Evolutionary conservation across 2,329 filamentous ascomycete species (phyloP), one percentile per base, ranked within the genome.

Genomic region (Hypomyces perniciosus): DNA sequence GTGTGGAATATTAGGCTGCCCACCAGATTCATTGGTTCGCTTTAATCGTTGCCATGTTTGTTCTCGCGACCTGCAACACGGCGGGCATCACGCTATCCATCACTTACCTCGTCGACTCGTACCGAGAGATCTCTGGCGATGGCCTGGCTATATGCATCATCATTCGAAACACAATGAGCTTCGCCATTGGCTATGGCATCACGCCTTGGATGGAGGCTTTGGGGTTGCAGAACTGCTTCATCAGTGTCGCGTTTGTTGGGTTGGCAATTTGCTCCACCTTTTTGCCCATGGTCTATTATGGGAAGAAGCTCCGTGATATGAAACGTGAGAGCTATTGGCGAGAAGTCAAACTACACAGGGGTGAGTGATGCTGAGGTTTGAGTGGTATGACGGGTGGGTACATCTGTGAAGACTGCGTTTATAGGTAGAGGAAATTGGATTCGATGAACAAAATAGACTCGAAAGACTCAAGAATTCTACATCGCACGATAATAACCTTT

Each of bases 241-340:
- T 74, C 35, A 66, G 71, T 8, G 61, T 66, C 3, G 72, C 69
- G 0, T 71, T 72, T 6, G 52, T 72, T 52, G 66, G 64, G 0
- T 55, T 73, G 48, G 66, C 62, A 4, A 66, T 68, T 47, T 65
- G 69, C 26, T 59, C 70, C 35, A 69, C 67, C 10, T 68, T 71
- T 57, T 62, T 78, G 8, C 38, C 71, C 2, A 72, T 80, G 58
- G 69, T 79, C 10, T 74, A 68, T 56, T 79, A 66, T 52, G 78
- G 78, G 1, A 67, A 67, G 56, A 33, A 20, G 3, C 44, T 65
- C n/a, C n/a, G n/a, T n/a, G n/a, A n/a, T n/a, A n/a, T n/a, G n/a
- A n/a, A n/a, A n/a, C n/a, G n/a, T n/a, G n/a, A n/a, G n/a, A n/a
- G n/a, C n/a, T n/a, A n/a, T n/a, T n/a, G n/a, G n/a, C n/a, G n/a